Percentiles rank a stretch among this genome's conserved stretches.
Conservation (phyloP, 345 rosid genomes). For the Lepidium africanum region DNA sequence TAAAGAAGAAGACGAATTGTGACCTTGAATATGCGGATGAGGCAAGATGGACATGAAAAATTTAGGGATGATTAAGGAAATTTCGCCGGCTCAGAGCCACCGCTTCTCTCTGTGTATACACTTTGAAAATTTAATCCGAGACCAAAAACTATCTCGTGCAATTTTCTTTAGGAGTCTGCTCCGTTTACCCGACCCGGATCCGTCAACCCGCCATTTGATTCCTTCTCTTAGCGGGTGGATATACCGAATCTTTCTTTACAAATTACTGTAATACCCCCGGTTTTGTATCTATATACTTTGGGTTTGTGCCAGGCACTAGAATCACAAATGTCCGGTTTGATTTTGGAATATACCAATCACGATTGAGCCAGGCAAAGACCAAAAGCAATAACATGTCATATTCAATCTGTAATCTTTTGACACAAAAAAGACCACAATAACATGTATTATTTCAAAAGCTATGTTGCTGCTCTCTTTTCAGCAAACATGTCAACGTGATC, state of each 20-base stretch:
- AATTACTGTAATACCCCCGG: background rate
- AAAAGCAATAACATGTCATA: background rate
- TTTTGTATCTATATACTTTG: background rate
- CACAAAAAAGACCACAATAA: background rate
- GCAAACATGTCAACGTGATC: conserved; percentile 11
- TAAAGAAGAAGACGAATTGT: conserved; percentile 40
- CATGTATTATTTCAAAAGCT: background rate
- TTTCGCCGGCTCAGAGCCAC: conserved; percentile 32
- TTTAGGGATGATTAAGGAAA: conserved; percentile 16
- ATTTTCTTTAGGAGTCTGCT: background rate
- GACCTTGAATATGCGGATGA: conserved; percentile 44
- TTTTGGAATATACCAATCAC: too few species aligned
- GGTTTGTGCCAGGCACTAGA: too few species aligned
- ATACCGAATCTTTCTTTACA: background rate
- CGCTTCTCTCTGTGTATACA: background rate
- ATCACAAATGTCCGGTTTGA: too few species aligned
- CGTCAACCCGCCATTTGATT: background rate
- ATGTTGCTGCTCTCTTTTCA: conserved; percentile 7
- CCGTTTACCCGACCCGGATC: conserved; percentile 3
- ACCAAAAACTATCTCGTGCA: background rate
- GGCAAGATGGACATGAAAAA: conserved; percentile 99
- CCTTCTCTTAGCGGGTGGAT: background rate
- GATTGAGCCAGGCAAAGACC: too few species aligned
- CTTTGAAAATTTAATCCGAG: background rate
- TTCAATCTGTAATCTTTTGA: background rate